Evolutionary conservation across 148 eudicot genomes (phyloP).

Genomic region (Chenopodium berlandieri): DNA sequence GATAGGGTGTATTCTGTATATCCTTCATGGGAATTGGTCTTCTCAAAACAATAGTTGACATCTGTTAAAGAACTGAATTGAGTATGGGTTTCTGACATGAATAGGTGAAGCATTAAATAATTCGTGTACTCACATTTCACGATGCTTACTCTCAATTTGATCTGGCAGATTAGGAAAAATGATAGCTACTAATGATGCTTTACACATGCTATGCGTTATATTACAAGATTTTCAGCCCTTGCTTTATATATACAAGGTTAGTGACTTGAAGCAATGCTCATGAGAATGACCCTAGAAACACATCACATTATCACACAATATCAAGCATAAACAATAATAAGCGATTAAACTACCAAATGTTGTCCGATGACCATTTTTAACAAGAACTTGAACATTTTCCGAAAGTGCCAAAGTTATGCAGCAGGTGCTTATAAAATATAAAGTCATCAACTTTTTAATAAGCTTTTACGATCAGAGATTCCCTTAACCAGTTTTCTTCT

Average conservation of each 20-base stretch:
- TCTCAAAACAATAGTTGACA: not conserved
- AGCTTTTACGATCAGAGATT: not conserved
- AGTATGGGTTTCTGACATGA: no score
- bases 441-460: not conserved
- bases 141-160: not conserved
- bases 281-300: not conserved
- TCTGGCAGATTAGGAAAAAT: not conserved
- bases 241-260: not conserved
- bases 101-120: not conserved
- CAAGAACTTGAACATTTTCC: not conserved
- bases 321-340: not conserved
- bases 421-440: not conserved
- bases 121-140: not conserved
- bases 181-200: not conserved
- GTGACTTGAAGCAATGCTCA: not conserved
- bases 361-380: not conserved
- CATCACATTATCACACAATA: not conserved
- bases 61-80: not conserved
- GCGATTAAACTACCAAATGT: not conserved
- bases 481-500: not conserved
- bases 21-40: not conserved
- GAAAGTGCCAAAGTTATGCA: not conserved
- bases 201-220: not conserved
- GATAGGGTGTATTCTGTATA: not conserved
- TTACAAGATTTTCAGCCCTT: not conserved